phyloP scores from a whole-genome alignment of 345 rosid genomes.

The Arabis hirsuta region DNA sequence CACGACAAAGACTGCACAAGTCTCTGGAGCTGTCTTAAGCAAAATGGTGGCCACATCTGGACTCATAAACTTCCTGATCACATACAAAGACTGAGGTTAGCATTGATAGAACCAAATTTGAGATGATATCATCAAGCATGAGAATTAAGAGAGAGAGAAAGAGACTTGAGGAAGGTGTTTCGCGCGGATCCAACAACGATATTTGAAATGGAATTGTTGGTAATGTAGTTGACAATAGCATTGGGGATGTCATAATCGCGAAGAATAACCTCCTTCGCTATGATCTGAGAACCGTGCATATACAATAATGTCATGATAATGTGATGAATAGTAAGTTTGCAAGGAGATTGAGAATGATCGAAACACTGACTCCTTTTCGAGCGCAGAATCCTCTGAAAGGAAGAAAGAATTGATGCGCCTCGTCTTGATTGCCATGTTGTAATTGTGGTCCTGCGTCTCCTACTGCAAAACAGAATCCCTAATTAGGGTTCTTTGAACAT shows the following conservation, averaged over 20 bases:
- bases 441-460: conserved; percentile 39
- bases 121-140: conserved; percentile 20
- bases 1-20: conserved; percentile 64
- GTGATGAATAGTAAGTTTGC: not conserved
- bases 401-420: conserved; percentile 56
- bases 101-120: conserved; percentile 21
- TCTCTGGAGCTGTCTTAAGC: conserved; percentile 57
- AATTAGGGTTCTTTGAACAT: conserved; percentile 15
- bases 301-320: not conserved
- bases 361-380: conserved; percentile 64
- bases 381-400: conserved; percentile 72
- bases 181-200: conserved; percentile 62
- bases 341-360: not conserved
- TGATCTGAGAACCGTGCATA: conserved; percentile 49
- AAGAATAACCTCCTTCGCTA: conserved; percentile 59
- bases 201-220: conserved; percentile 46
- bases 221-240: conserved; percentile 55
- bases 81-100: conserved; percentile 16
- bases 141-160: not conserved
- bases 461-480: conserved; percentile 25
- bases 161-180: conserved; percentile 45
- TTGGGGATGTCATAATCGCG: conserved; percentile 55
- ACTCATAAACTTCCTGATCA: conserved; percentile 61
- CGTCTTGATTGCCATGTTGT: conserved; percentile 46
- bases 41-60: conserved; percentile 52